Evolutionary conservation across 1,284 basidiomycete genomes (phyloP), one percentile per base, ranked within the genome.

Genomic region (Cryptococcus maquisensis): DNA sequence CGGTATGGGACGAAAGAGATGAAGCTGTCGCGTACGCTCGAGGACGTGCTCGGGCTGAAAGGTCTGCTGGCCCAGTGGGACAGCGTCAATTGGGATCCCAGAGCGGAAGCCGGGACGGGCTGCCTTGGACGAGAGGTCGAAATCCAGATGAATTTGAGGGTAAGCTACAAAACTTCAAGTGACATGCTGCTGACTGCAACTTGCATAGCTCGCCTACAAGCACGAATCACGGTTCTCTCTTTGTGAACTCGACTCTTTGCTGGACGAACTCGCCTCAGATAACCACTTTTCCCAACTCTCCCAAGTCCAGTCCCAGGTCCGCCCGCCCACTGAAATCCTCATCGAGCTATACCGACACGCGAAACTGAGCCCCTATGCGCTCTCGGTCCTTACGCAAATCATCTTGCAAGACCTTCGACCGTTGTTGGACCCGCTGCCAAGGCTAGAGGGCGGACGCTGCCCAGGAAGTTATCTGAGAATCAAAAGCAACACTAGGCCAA

Each of bases 351-450:
- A 53, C 38, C 60, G 63, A 15, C 56, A 63, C 35, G 55, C 56
- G 9, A 35, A 47, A 18, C 51, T 89, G 3, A 77, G 82, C 0
- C 82, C 88, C 0, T 71, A 72, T 5, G 85, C 87, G 41, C 80
- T 85, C 0, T 78, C 82, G 0, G 81, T 86, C 52, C 76, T 92
- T 47, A 84, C 85, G 0, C 89, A 94, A 67, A 85, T 94, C 55
- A 87, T 95, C 53, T 80, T 94, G 23, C 87, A 86, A 59, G 90
- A 93, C 68, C 75, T 94, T 0, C 81, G 85, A 18, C 88, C 90
- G 1, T 67, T 93, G 2, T 71, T 91, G 0, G 87, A 86, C 62
- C 85, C 88, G 1, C 72, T 86, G 0, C 79, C 82, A 0, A 76
- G 23, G 4, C 49, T 68, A 24, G 54, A 37, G 2, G 48, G 58